These are phyloP conservation scores for Erigeron philadelphicus DNA, from an alignment of 140 eudicot genomes.

Conservation along the genomic window DNA sequence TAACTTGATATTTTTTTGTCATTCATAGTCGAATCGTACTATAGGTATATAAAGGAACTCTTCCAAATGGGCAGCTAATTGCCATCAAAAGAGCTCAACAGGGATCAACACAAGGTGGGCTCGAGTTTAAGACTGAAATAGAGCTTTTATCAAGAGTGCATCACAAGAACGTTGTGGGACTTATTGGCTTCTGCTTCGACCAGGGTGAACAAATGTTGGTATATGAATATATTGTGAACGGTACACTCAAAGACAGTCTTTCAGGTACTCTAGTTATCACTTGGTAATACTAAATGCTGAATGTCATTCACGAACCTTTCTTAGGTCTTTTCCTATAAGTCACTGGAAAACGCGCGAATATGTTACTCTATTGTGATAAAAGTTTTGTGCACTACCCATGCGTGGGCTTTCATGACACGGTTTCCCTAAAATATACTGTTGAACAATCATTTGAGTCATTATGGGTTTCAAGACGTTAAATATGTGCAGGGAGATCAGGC, in stretches of 20 bases:
- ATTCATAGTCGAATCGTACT: neutral
- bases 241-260: constrained; percentile 66
- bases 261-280: constrained; percentile 38
- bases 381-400: no score
- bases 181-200: constrained; percentile 70
- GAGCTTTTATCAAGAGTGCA: constrained; percentile 89
- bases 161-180: constrained; percentile 71
- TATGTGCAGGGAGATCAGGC: constrained; percentile 58
- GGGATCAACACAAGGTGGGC: constrained; percentile 66
- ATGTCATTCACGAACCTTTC: no score
- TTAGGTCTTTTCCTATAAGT: no score
- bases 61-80: constrained; percentile 46
- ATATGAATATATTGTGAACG: constrained; percentile 68
- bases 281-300: no score
- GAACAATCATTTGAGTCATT: no score
- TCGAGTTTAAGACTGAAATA: constrained; percentile 76
- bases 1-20: neutral
- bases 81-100: constrained; percentile 70
- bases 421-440: no score
- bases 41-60: constrained; percentile 74
- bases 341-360: no score
- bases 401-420: no score
- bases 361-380: no score
- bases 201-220: constrained; percentile 71
- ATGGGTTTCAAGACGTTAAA: no score